Evolutionary conservation across 768 basidiomycete species (phyloP), one percentile per base, ranked within the genome.

Genomic region (Tephrocybe sp.): DNA sequence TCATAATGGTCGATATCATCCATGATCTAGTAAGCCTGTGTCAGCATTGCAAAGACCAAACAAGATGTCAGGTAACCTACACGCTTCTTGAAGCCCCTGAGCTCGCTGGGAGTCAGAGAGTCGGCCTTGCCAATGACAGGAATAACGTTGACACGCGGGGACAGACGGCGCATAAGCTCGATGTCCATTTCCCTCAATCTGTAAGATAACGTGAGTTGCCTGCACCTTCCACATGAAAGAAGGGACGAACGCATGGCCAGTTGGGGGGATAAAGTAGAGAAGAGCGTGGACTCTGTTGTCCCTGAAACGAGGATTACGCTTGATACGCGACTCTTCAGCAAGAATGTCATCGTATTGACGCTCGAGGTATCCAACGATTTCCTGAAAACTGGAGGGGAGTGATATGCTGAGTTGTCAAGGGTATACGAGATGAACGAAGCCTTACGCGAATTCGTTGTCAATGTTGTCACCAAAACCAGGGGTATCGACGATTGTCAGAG

Each of bases 381-480:
- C 97, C 68, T 91, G 88, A 73, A 98, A 99, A 49, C 96, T 98
- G 59, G 9, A 45, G n/a, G 48, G 16, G 30, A 31, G 3, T 45
- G 22, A 30, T 50, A 38, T 39, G 16, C 51, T 26, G 13, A 32
- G 13, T 49, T 36, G 48, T 40, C 48, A 45, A 26, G 42, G 17
- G 47, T 39, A 51, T 36, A 17, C 32, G 39, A 53, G 16, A 34
- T 9, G 23, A 39, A 41, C 9, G 52, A 34, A 51, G 35, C 79
- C 93, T 67, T 70, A 97, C 96, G 92, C 88, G 66, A 92, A 92
- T 71, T 98, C 95, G 63, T 98, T 98, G 77, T 99, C 94, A 65
- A 99, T 96, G 65, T 94, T 95, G 71, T 98, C 94, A 34, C 96
- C 97, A 61, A 99, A 99, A 39, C 97, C 97, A 49, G 97, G 97